These are phyloP conservation scores for Colletotrichum australisinense DNA, from an alignment of 2,329 filamentous ascomycete species.

Conservation along the genomic window DNA sequence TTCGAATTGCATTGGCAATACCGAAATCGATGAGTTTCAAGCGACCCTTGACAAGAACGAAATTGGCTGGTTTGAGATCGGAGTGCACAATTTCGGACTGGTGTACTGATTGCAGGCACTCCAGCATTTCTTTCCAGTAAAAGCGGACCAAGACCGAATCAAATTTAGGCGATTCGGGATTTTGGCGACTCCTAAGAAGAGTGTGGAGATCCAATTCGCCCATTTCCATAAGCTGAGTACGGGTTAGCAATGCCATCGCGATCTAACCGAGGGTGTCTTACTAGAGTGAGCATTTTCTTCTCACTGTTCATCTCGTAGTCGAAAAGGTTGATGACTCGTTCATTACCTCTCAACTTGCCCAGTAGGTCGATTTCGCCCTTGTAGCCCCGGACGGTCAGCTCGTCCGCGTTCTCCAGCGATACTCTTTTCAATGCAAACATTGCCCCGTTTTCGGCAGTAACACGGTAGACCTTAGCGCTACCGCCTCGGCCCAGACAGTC, in stretches of 20 bases:
- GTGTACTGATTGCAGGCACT: slow-evolving; percentile 92
- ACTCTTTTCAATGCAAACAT: slow-evolving; percentile 96
- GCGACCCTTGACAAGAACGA: slow-evolving; percentile 88
- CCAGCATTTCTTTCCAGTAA: slow-evolving; percentile 99
- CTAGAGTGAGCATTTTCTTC: slow-evolving; percentile 85
- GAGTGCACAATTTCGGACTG: slow-evolving; percentile 94
- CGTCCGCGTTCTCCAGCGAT: slow-evolving; percentile 89
- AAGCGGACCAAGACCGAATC: slow-evolving; percentile 94
- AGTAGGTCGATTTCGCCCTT: slow-evolving; percentile 96
- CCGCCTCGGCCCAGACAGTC: slow-evolving; percentile 93
- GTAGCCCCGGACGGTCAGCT: slow-evolving; percentile 84
- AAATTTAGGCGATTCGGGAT: slow-evolving; percentile 78
- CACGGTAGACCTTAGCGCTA: slow-evolving; percentile 93
- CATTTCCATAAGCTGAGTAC: slow-evolving; percentile 89
- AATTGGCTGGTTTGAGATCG: slow-evolving; percentile 97
- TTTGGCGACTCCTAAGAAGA: slow-evolving; percentile 80
- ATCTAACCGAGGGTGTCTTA: slow-evolving; percentile 55
- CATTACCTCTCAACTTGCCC: slow-evolving; percentile 82
- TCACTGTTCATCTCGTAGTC: slow-evolving; percentile 95
- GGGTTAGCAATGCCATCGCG: neutral
- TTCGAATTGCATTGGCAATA: slow-evolving; percentile 96
- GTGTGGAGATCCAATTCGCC: slow-evolving; percentile 94
- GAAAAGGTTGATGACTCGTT: slow-evolving; percentile 89
- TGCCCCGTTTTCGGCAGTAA: slow-evolving; percentile 96
- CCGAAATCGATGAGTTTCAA: slow-evolving; percentile 98